phyloP scores from a whole-genome alignment of 2,329 filamentous ascomycete genomes.

The Pyricularia pennisetigena region DNA sequence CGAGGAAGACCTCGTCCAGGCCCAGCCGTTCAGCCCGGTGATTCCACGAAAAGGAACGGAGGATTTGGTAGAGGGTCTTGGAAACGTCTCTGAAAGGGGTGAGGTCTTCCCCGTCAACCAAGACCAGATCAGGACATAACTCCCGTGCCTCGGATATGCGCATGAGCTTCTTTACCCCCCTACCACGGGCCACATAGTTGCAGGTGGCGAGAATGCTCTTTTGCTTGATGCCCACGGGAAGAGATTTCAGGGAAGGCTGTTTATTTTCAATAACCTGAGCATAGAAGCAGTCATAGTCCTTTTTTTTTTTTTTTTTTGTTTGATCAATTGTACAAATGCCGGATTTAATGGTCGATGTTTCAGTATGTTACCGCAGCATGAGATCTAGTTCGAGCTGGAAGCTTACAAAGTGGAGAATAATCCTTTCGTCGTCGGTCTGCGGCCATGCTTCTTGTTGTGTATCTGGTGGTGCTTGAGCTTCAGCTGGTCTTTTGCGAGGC shows the following conservation, averaged over 20 bases:
- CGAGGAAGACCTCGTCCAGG: conserved; percentile 81
- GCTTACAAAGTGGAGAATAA: background rate
- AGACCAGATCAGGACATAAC: conserved; percentile 72
- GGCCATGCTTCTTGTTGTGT: background rate
- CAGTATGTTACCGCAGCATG: background rate
- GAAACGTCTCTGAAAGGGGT: conserved; percentile 78
- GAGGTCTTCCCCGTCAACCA: conserved; percentile 80
- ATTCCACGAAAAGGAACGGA: conserved; percentile 69
- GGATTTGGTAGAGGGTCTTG: conserved; percentile 66
- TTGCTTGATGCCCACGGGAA: conserved; percentile 79
- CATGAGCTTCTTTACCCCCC: conserved; percentile 73
- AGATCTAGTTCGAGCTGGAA: background rate
- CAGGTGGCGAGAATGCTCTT: conserved; percentile 90
- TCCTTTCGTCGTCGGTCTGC: background rate
- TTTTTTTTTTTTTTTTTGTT: conserved; percentile 7
- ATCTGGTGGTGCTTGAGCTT: background rate
- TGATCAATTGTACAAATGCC: background rate
- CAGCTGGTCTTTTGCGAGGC: background rate
- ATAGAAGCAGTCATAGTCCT: conserved; percentile 91
- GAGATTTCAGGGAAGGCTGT: conserved; percentile 59
- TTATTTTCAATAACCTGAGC: conserved; percentile 81
- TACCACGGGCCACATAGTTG: conserved; percentile 80
- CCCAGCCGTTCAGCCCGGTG: conserved; percentile 70
- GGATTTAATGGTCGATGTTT: background rate
- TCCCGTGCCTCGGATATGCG: conserved; percentile 72